Percentiles rank a stretch among this genome's conserved stretches.
phyloP scores from a whole-genome alignment of 345 rosid genomes.

The Populus tremula region DNA sequence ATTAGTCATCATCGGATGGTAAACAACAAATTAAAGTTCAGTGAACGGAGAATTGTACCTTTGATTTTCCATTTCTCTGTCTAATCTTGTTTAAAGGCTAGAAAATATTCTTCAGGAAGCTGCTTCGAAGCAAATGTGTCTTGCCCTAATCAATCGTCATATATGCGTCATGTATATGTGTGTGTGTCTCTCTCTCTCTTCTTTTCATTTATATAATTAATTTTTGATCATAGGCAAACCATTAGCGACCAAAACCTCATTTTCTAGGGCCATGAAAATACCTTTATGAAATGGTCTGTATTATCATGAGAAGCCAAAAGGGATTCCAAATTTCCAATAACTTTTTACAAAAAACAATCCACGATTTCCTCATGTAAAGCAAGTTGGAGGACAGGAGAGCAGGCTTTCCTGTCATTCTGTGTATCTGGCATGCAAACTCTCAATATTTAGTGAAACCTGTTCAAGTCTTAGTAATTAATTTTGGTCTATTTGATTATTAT shows the following conservation, averaged over 20 bases:
- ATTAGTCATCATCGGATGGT: constrained; percentile 10
- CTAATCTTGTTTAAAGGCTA: neutral
- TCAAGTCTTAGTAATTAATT: too few species aligned
- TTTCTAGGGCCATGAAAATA: neutral
- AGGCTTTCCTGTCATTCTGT: neutral
- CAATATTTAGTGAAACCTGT: too few species aligned
- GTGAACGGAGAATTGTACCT: neutral
- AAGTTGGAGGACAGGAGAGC: neutral
- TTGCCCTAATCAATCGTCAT: constrained; percentile 5
- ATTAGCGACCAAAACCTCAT: neutral
- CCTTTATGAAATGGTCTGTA: neutral
- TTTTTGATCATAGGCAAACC: too few species aligned
- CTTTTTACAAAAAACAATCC: neutral
- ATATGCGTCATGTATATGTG: constrained; percentile 2
- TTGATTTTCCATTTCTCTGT: neutral
- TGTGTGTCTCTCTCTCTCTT: neutral
- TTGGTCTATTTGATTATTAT: too few species aligned
- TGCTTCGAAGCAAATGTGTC: neutral
- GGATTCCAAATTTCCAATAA: neutral
- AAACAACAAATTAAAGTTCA: neutral
- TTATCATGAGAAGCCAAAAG: neutral
- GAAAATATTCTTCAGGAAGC: neutral
- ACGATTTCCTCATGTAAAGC: neutral
- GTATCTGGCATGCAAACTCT: neutral
- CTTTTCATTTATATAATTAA: neutral